A percentile compares a stretch with the other conserved stretches of the same genome.
Evolutionary conservation across 2,329 filamentous ascomycete species (phyloP).

Genomic region (Diatrype stigma): DNA sequence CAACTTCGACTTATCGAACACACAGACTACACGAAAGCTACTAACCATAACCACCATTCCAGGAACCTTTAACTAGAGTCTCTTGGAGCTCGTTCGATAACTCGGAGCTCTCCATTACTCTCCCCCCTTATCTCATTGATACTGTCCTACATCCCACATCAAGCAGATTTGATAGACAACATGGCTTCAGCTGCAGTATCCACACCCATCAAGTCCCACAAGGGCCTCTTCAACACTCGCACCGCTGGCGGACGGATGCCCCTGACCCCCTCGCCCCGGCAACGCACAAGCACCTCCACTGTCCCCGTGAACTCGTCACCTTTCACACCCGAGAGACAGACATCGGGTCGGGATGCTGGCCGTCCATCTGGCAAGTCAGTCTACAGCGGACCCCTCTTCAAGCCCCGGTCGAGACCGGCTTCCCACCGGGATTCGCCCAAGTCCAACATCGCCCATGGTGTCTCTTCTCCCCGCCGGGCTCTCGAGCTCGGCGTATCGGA

Average conservation of each 20-base stretch:
- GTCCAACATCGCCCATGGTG: constrained; percentile 81
- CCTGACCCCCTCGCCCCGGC: constrained; percentile 82
- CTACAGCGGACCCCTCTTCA: constrained; percentile 74
- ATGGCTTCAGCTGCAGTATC: constrained; percentile 85
- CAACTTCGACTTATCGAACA: constrained; percentile 45
- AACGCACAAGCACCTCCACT: constrained; percentile 49
- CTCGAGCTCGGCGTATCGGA: constrained; percentile 91
- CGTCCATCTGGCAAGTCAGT: constrained; percentile 64
- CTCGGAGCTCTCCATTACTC: constrained; percentile 32
- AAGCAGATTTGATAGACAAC: constrained; percentile 33
- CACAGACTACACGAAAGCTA: constrained; percentile 38
- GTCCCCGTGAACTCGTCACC: constrained; percentile 64
- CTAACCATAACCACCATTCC: constrained; percentile 41
- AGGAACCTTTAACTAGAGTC: constrained; percentile 58
- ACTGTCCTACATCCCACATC: constrained; percentile 30
- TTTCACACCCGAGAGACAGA: constrained; percentile 66
- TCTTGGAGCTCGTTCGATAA: constrained; percentile 53
- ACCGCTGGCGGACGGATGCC: constrained; percentile 94
- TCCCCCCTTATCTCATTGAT: constrained; percentile 29
- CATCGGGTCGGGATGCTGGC: constrained; percentile 44
- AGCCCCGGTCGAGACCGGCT: constrained; percentile 61
- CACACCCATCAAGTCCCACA: constrained; percentile 92
- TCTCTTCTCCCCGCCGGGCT: constrained; percentile 72
- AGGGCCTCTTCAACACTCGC: constrained; percentile 85
- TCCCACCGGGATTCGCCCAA: constrained; percentile 85